phyloP scores from a whole-genome alignment of 2,329 filamentous ascomycete genomes.

The Pseudocercospora cruenta region DNA sequence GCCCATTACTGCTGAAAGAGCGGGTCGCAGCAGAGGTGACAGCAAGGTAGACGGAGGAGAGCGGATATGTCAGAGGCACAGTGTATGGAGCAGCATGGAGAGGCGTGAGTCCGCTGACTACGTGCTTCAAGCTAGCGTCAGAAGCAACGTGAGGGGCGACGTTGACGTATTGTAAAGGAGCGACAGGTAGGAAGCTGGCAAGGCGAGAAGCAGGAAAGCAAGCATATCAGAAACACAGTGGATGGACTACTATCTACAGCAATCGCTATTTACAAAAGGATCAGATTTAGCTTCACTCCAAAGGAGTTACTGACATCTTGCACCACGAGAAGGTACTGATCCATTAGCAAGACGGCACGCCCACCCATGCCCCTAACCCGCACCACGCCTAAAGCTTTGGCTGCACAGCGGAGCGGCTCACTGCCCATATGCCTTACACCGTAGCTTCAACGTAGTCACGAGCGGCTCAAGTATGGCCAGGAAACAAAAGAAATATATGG shows the following conservation, averaged over 20 bases:
- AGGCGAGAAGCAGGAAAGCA: not conserved
- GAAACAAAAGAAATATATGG: not conserved
- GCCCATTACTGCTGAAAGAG: no score
- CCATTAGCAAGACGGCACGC: not conserved
- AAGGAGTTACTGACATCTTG: not conserved
- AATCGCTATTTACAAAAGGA: not conserved
- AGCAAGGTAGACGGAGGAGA: no score
- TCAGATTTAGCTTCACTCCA: conserved; percentile 1
- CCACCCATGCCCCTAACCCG: not conserved
- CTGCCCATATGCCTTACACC: not conserved
- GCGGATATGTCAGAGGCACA: no score
- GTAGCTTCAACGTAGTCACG: not conserved
- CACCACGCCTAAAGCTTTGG: not conserved
- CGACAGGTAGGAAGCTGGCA: not conserved
- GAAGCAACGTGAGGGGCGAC: not conserved
- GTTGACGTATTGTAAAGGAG: not conserved
- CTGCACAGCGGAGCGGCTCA: not conserved
- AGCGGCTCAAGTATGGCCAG: not conserved
- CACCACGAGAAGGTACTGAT: conserved; percentile 1
- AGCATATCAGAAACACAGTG: not conserved
- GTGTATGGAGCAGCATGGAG: no score
- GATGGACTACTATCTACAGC: not conserved
- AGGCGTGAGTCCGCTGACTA: no score
- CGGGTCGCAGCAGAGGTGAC: no score
- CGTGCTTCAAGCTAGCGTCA: not conserved